These are phyloP conservation scores for Agapanthus africanus DNA, from an alignment of 106 monocot species.

Conservation along the genomic window DNA sequence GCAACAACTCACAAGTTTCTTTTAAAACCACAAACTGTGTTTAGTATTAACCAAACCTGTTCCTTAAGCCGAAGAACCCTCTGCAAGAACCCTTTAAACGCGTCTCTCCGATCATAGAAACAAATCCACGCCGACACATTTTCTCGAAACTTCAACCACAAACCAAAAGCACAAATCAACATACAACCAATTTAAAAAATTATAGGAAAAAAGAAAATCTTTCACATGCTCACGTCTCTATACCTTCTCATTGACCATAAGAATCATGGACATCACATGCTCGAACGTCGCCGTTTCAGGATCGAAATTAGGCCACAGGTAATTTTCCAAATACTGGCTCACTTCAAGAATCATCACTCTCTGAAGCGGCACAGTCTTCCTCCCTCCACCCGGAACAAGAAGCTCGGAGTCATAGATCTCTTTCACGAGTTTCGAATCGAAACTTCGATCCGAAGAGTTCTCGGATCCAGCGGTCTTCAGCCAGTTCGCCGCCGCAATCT, in stretches of 20 bases:
- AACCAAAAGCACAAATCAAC: not conserved
- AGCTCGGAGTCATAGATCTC: conserved; percentile 82
- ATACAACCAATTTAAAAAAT: not conserved
- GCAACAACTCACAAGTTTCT: not conserved
- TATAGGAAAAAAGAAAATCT: not conserved
- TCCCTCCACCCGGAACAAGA: conserved; percentile 35
- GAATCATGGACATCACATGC: conserved; percentile 96
- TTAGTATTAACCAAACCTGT: conserved; percentile 51
- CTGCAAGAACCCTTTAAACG: conserved; percentile 60
- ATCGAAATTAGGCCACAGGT: conserved; percentile 88
- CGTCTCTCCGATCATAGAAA: conserved; percentile 79
- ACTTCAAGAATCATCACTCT: conserved; percentile 96
- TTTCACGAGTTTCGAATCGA: conserved; percentile 72
- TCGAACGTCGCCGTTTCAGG: conserved; percentile 67
- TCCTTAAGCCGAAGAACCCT: conserved; percentile 81
- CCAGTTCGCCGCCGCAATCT: conserved; percentile 69
- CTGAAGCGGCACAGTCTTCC: conserved; percentile 88
- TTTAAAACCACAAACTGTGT: too few species aligned
- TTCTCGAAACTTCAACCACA: conserved; percentile 70
- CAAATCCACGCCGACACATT: conserved; percentile 95
- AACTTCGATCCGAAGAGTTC: conserved; percentile 1
- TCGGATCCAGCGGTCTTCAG: conserved; percentile 11
- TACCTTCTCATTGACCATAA: conserved; percentile 99
- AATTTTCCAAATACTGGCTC: conserved; percentile 97
- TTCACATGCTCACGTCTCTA: not conserved